phyloP scores from a whole-genome alignment of 768 basidiomycete genomes.

The Candolleomyces aberdarensis region DNA sequence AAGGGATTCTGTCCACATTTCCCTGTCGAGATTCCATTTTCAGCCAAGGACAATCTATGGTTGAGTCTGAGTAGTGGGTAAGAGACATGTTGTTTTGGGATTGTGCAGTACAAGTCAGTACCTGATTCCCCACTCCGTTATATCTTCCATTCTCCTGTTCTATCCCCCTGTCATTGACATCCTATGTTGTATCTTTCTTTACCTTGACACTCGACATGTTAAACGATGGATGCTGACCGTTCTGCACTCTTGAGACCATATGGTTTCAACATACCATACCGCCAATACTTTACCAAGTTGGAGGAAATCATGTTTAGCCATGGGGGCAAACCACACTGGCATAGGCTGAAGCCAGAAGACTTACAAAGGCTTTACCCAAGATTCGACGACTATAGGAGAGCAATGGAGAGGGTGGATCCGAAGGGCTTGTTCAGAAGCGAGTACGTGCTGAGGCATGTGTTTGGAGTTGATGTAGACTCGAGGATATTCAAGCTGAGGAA shows the following conservation, averaged over 20 bases:
- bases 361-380: constrained; percentile 73
- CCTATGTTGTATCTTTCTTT: neutral
- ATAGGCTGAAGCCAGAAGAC: constrained; percentile 60
- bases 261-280: constrained; percentile 79
- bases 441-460: constrained; percentile 85
- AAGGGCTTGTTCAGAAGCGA: constrained; percentile 79
- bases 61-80: constrained; percentile 83
- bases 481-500: constrained; percentile 36
- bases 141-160: neutral
- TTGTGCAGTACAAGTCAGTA: constrained; percentile 92
- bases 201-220: neutral
- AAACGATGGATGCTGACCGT: neutral
- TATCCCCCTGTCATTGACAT: neutral
- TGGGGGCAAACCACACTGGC: constrained; percentile 93
- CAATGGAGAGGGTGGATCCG: constrained; percentile 72
- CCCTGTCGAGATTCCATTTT: constrained; percentile 89
- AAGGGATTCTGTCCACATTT: constrained; percentile 85
- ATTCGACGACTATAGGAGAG: constrained; percentile 71
- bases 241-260: constrained; percentile 61
- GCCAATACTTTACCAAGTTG: constrained; percentile 69
- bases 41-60: constrained; percentile 89
- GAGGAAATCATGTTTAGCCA: constrained; percentile 67
- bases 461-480: constrained; percentile 51
- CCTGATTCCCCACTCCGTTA: neutral
- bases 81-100: constrained; percentile 91